Base-by-base conservation (phyloP, 306 rosid species). In the Cucumis sativus region DNA sequence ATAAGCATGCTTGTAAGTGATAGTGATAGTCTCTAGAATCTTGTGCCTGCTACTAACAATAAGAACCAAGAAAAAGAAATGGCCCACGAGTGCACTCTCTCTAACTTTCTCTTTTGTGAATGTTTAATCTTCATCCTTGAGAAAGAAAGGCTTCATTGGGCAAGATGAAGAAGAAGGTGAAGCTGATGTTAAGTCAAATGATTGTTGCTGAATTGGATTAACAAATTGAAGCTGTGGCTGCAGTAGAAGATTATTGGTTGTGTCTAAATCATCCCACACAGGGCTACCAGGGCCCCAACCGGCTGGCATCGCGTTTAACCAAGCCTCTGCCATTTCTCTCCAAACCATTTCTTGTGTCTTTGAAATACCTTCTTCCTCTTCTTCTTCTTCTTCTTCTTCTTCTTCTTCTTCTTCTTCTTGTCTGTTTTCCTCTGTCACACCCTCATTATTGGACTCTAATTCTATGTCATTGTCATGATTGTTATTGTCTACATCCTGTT, bases 261-360 rank as follows among this genome's bases (percentile, higher is more conserved):
- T 61, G 81, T 93, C 97, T 62, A 90, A 85, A 85, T 95, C 97
- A 78, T 95, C 99, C 99, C 99, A 95, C 20, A 86, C 87, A 20
- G 99, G 97, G 73, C 99, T 92, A 13, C 91, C 97, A 2, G 99
- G 98, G 68, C 97, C 99, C 96, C 95, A 94, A 82, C 89, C 88
- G 12, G 90, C 90, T 12, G 98, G 93, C 88, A 94, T 89, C 40
- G 90, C 88, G 80, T 88, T 92, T 64, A 89, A 69, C 99, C 99
- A 95, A 62, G 88, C 89, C 67, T 88, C 88, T 28, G 93, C 84
- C 96, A 93, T 93, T 63, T 91, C 97, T 8, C 96, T 91, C 98
- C 97, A 94, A 79, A 80, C 93, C 77, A 89, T 10, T 77, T 94
- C 98, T 43, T 88, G 90, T 1, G 92, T 79, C 79, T 80, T 79